Conservation (phyloP, 192 early-diverging fungal species). For the Helicostylum pulchrum region DNA sequence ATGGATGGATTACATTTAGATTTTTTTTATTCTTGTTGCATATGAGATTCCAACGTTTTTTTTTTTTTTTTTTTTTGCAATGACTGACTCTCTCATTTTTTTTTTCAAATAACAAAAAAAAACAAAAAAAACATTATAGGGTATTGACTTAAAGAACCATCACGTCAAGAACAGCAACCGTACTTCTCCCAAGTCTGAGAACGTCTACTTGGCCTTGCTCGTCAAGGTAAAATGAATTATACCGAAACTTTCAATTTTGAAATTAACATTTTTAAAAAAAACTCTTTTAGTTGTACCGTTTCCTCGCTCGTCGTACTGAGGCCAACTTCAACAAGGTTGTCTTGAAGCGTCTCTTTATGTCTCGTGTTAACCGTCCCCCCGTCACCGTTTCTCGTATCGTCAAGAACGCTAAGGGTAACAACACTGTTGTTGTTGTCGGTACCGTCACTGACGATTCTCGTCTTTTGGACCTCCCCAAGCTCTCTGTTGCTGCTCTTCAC, state of each 20-base stretch:
- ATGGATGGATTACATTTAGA: slow-evolving; percentile 1
- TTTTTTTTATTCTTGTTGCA: no score
- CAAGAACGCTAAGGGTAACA: slow-evolving; percentile 71
- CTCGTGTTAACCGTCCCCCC: slow-evolving; percentile 94
- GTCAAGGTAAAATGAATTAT: slow-evolving; percentile 75
- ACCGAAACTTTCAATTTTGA: not conserved
- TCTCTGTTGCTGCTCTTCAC: slow-evolving; percentile 92
- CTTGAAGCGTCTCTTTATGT: slow-evolving; percentile 98
- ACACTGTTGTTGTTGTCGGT: slow-evolving; percentile 93
- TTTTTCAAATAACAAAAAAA: not conserved
- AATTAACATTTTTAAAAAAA: not conserved
- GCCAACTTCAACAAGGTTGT: slow-evolving; percentile 99
- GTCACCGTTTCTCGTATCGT: slow-evolving; percentile 88
- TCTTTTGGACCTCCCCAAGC: slow-evolving; percentile 88
- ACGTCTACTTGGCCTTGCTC: slow-evolving; percentile 97
- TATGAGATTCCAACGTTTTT: not conserved
- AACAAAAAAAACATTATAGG: slow-evolving; percentile 49
- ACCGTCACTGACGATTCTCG: slow-evolving; percentile 97
- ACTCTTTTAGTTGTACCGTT: slow-evolving; percentile 86
- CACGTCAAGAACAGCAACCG: slow-evolving; percentile 95
- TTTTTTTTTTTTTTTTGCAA: not conserved
- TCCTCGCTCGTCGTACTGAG: slow-evolving; percentile 98
- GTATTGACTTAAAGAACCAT: slow-evolving; percentile 99
- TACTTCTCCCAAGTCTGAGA: slow-evolving; percentile 84
- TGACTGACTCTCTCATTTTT: not conserved